Evolutionary conservation across 2,329 filamentous ascomycete genomes (phyloP).

Genomic region (Venturia oleaginea): DNA sequence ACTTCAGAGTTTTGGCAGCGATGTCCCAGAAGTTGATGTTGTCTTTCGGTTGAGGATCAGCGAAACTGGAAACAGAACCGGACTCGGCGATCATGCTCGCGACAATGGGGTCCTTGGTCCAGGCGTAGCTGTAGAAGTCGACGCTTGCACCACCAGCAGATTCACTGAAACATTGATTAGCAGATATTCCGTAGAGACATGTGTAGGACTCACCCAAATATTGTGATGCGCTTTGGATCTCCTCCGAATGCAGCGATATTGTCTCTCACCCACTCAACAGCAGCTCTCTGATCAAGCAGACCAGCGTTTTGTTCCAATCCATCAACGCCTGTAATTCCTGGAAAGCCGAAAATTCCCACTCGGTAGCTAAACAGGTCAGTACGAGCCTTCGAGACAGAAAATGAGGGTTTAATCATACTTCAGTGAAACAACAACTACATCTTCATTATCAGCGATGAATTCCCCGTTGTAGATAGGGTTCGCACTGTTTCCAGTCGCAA

Average conservation of each 20-base stretch:
- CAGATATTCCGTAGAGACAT: not conserved
- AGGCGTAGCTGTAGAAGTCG: constrained; percentile 16
- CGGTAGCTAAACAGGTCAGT: constrained; percentile 2
- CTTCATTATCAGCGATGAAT: constrained; percentile 22
- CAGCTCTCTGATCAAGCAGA: constrained; percentile 19
- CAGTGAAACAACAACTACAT: constrained; percentile 24
- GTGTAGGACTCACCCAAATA: constrained; percentile 27
- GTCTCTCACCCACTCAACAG: constrained; percentile 20
- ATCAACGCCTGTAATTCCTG: constrained; percentile 9
- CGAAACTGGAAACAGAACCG: constrained; percentile 11
- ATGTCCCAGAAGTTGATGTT: constrained; percentile 10
- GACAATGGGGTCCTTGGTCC: constrained; percentile 16
- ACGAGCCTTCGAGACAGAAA: too few relatives aligned
- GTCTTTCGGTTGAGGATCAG: constrained; percentile 3
- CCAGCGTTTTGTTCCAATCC: constrained; percentile 17
- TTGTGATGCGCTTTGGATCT: constrained; percentile 24
- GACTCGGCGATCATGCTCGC: constrained; percentile 15
- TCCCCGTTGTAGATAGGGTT: constrained; percentile 21
- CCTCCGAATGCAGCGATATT: constrained; percentile 17
- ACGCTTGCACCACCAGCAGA: constrained; percentile 20
- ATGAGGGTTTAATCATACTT: constrained; percentile 16
- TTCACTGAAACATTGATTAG: not conserved
- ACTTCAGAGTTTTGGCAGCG: not conserved
- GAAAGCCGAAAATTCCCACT: constrained; percentile 7
- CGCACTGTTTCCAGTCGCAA: constrained; percentile 2